phyloP scores from a whole-genome alignment of 2,329 filamentous ascomycete genomes.

The Ceratocystis variospora region DNA sequence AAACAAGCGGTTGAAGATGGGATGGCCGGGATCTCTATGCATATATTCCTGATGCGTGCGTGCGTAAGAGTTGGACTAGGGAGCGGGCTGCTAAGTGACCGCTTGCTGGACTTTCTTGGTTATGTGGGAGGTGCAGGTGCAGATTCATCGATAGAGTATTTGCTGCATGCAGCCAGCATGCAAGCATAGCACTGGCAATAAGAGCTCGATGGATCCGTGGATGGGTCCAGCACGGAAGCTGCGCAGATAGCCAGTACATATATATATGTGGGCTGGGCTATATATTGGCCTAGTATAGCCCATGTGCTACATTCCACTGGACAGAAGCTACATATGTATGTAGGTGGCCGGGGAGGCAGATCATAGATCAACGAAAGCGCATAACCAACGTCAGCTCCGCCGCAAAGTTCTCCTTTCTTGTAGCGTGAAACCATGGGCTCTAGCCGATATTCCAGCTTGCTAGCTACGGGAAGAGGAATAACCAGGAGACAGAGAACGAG shows the following conservation, averaged over 20 bases:
- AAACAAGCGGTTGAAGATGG: too few relatives aligned
- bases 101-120: neutral
- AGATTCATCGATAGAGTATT: neutral
- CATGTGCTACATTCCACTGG: neutral
- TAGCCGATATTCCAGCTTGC: neutral
- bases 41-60: neutral
- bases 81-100: neutral
- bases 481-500: neutral
- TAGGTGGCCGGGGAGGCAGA: neutral
- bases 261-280: neutral
- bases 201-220: too few relatives aligned
- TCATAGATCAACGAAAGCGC: neutral
- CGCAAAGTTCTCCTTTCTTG: neutral
- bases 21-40: neutral
- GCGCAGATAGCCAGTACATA: neutral
- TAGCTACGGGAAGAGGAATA: neutral
- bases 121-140: neutral
- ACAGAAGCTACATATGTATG: neutral
- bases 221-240: neutral
- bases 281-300: neutral
- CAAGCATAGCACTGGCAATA: neutral
- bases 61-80: neutral
- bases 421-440: neutral
- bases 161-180: constrained; percentile 1
- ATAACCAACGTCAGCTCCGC: neutral